Conservation (phyloP, 177 flowering plant genomes). For the Vitis hybrid region DNA sequence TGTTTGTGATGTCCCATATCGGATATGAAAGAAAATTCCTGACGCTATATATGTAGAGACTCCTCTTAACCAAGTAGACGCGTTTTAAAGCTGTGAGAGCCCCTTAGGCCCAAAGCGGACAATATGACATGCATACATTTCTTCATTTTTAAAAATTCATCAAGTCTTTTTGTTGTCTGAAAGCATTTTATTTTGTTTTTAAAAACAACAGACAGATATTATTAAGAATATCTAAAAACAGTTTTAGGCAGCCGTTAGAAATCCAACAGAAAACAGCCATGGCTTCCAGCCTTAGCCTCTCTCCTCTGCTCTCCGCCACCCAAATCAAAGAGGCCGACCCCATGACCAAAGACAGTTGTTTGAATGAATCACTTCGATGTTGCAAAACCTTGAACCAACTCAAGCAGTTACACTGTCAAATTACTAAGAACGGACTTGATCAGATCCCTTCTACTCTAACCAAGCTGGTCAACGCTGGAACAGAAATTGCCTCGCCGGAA, state of each 20-base stretch:
- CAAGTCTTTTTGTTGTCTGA: too few relatives aligned
- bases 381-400: slow-evolving; percentile 50
- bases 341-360: slow-evolving; percentile 7
- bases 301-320: slow-evolving; percentile 17
- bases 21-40: too few relatives aligned
- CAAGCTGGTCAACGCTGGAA: slow-evolving; percentile 33
- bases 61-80: too few relatives aligned
- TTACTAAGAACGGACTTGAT: slow-evolving; percentile 36
- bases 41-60: too few relatives aligned
- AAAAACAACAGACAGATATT: too few relatives aligned
- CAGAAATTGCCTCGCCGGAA: slow-evolving; percentile 32
- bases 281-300: slow-evolving; percentile 18
- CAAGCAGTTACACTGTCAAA: slow-evolving; percentile 35
- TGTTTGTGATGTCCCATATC: too few relatives aligned
- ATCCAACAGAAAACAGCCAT: slow-evolving; percentile 12
- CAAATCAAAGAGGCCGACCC: slow-evolving; percentile 11
- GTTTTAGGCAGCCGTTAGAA: neutral
- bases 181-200: too few relatives aligned
- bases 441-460: slow-evolving; percentile 11
- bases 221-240: too few relatives aligned
- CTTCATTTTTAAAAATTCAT: too few relatives aligned
- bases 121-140: too few relatives aligned
- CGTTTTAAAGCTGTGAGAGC: too few relatives aligned
- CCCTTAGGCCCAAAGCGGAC: too few relatives aligned
- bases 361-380: slow-evolving; percentile 18